Conservation (phyloP, 768 basidiomycete species). For the Kwoniella sp. region DNA sequence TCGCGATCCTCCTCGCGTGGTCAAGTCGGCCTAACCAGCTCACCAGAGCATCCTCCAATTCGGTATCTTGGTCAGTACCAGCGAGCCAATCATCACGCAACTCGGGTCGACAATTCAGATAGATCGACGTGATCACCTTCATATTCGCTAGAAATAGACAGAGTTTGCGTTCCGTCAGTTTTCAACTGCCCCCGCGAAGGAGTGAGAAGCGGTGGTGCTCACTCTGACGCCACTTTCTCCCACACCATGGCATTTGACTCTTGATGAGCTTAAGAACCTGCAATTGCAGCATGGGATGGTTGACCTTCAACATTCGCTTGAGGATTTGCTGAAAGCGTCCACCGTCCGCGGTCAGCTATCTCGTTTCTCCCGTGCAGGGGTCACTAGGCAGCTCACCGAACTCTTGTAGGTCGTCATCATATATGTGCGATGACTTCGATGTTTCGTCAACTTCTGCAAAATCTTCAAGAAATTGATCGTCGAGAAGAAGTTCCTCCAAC, state of each 20-base stretch:
- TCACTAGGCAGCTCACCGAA: slow-evolving; percentile 68
- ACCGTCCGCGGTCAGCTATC: slow-evolving; percentile 1
- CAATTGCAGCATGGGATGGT: slow-evolving; percentile 89
- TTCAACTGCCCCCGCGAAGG: not conserved
- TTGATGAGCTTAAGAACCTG: slow-evolving; percentile 97
- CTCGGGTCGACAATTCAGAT: slow-evolving; percentile 94
- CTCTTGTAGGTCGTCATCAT: slow-evolving; percentile 98
- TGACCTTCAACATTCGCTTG: slow-evolving; percentile 89
- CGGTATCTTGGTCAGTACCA: slow-evolving; percentile 86
- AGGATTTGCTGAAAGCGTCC: slow-evolving; percentile 73
- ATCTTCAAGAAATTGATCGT: slow-evolving; percentile 97
- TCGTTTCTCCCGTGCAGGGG: too few relatives aligned
- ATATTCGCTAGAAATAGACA: slow-evolving; percentile 73
- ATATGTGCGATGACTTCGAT: slow-evolving; percentile 88
- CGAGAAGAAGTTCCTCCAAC: slow-evolving; percentile 96
- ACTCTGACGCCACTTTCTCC: slow-evolving; percentile 98
- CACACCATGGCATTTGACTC: slow-evolving; percentile 97
- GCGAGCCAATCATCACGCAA: slow-evolving; percentile 97
- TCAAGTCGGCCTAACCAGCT: too few relatives aligned
- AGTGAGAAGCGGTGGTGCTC: slow-evolving; percentile 45
- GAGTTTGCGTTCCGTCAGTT: slow-evolving; percentile 2
- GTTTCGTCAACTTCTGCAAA: slow-evolving; percentile 96
- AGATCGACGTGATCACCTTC: slow-evolving; percentile 99
- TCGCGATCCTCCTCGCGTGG: not conserved
- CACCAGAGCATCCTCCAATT: slow-evolving; percentile 79